Base-by-base conservation (phyloP, 2,329 filamentous ascomycete genomes). In the Ophiocordyceps australis region DNA sequence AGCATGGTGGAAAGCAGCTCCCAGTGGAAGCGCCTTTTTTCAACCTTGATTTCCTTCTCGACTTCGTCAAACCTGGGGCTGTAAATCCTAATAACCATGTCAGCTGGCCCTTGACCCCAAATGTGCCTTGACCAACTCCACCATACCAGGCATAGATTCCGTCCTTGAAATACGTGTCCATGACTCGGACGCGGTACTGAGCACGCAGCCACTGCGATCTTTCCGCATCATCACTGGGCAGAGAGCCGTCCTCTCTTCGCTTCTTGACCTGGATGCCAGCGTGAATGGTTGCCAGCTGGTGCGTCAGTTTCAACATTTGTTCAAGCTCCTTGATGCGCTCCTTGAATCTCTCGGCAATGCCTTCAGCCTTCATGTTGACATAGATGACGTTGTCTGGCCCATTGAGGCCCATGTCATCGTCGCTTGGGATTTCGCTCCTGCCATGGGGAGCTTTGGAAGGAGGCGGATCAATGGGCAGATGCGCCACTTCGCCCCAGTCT, bases 201-300 rank as follows among this genome's bases (percentile, higher is more conserved):
- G 24, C 12, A n/a, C 24, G 24, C n/a, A n/a, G 18, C 24, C 24
- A 25, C n/a, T 17, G 16, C 9, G 24, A 19, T 5, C 14, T 7
- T 12, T 25, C 24, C n/a, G 17, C 20, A 13, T 14, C n/a, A 20
- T 25, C 28, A 7, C 10, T 19, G 7, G 28, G 28, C 14, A 30
- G 28, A 3, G 9, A 9, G 4, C 28, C 28, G 16, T 30, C 28
- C 4, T 12, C 24, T 14, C 26, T 30, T 7, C 28, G 14, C 16
- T 22, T 16, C 28, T 23, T 30, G 6, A 26, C 24, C 16, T 30
- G 28, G 7, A 26, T 23, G 5, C 28, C 28, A 9, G 14, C 14
- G 20, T 30, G 28, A 23, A 30, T 30, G 6, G 28, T 30, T 11
- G 20, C 24, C 4, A 30, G 24, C 28, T 30, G 28, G 15, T 30